These are phyloP conservation scores for Protea cynaroides DNA, from an alignment of 164 flowering plant species.

Conservation along the genomic window DNA sequence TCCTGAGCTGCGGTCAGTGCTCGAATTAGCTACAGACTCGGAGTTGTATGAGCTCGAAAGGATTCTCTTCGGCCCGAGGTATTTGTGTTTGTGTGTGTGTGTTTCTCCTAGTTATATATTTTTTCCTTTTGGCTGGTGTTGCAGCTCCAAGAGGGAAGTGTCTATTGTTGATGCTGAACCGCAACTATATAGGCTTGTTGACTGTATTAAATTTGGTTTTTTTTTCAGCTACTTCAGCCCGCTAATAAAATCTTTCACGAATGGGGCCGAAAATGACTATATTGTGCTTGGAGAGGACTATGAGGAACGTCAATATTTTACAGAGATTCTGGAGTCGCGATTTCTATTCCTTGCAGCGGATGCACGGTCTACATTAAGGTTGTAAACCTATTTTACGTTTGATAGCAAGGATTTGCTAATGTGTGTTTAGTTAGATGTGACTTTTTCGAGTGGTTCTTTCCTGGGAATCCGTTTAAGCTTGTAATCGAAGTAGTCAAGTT, in stretches of 20 bases:
- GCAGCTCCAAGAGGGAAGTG: neutral
- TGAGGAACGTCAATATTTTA: conserved; percentile 60
- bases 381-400: no score
- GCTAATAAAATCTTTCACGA: conserved; percentile 59
- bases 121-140: neutral
- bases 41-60: conserved; percentile 70
- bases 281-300: conserved; percentile 53
- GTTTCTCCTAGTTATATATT: no score
- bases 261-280: conserved; percentile 36
- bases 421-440: no score
- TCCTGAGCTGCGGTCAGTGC: conserved; percentile 73
- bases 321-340: conserved; percentile 19
- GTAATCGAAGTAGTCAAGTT: no score
- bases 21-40: conserved; percentile 78
- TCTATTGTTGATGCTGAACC: neutral
- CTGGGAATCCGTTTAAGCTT: no score
- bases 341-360: conserved; percentile 82
- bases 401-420: no score
- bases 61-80: conserved; percentile 90
- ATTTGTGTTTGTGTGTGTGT: no score
- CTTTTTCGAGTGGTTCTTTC: no score
- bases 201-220: conserved; percentile 4
- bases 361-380: conserved; percentile 64
- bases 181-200: neutral
- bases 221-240: conserved; percentile 90